These are phyloP conservation scores for Nicotiana rustica DNA, from an alignment of 305 asterid species.

Conservation along the genomic window DNA sequence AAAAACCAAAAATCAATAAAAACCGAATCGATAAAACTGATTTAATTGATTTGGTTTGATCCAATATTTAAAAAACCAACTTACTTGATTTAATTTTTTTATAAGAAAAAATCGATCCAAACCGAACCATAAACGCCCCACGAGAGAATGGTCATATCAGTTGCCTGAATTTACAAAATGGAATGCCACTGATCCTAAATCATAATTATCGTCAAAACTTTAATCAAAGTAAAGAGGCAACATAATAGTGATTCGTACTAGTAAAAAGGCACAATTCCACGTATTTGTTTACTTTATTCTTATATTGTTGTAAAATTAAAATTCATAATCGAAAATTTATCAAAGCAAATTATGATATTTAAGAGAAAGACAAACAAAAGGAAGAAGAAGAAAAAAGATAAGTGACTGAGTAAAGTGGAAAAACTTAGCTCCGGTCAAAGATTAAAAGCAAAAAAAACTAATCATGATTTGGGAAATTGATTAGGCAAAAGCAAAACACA, in stretches of 20 bases:
- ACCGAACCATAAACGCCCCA: no score
- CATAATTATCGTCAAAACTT: neutral
- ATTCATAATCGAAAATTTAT: neutral
- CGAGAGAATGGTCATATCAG: neutral
- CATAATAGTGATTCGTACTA: neutral
- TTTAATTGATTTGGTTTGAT: no score
- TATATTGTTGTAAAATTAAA: neutral
- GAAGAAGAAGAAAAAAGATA: neutral
- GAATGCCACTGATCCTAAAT: neutral
- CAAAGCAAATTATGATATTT: neutral
- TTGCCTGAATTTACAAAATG: no score
- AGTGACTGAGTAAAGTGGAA: neutral
- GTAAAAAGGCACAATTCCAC: neutral
- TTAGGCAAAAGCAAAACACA: neutral
- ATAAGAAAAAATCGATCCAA: no score
- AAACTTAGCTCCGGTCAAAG: neutral
- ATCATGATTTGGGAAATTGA: slow-evolving; percentile 25
- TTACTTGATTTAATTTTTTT: no score
- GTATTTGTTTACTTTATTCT: neutral
- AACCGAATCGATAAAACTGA: no score
- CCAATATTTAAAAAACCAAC: no score
- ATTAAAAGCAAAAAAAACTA: neutral
- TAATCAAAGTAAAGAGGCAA: neutral
- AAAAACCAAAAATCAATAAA: no score
- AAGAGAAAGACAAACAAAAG: neutral